Base-by-base conservation (phyloP, 192 early-diverging fungal species). In the Funneliformis mosseae region DNA sequence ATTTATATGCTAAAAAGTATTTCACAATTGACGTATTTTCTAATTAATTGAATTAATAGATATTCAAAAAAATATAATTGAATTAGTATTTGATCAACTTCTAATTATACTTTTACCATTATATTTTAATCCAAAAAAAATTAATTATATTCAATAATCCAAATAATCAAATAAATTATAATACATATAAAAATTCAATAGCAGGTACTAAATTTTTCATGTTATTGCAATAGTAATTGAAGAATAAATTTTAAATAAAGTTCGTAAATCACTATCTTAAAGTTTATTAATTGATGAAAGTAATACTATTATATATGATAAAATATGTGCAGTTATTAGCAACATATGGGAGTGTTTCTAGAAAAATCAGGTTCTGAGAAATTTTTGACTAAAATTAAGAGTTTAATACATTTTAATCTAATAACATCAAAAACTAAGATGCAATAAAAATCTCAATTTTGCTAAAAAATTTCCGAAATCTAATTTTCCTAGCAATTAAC, bases 271-370 rank as follows among this genome's bases (percentile, higher is more conserved):
- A 33, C 41, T 38, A 42, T 38, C 68, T 6, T 70, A 38, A 38
- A 70, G 68, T 70, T 21, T 70, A 42, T 70, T 70, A 70, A 70
- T 70, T 70, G 68, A 70, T 21, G 68, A 70, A 38, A 70, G 68
- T 70, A 70, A 70, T 70, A 70, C 68, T 7, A 70, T 70, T 38
- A 70, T 14, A 70, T 21, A 70, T 70, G 33, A 70, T n/a, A 70
- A 70, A 70, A 70, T 12, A 42, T 70, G 8, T 70, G 28, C 68
- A 38, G 41, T 70, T 42, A 21, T 70, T 70, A 70, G 41, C 41
- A 70, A 70, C 6, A n/a, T n/a, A n/a, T n/a, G n/a, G n/a, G n/a
- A n/a, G n/a, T n/a, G n/a, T n/a, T n/a, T n/a, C n/a, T n/a, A n/a
- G n/a, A n/a, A n/a, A n/a, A n/a, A n/a, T n/a, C n/a, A n/a, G n/a